Conservation (phyloP, 805 yeast genomes). For the Candida silvatica region DNA sequence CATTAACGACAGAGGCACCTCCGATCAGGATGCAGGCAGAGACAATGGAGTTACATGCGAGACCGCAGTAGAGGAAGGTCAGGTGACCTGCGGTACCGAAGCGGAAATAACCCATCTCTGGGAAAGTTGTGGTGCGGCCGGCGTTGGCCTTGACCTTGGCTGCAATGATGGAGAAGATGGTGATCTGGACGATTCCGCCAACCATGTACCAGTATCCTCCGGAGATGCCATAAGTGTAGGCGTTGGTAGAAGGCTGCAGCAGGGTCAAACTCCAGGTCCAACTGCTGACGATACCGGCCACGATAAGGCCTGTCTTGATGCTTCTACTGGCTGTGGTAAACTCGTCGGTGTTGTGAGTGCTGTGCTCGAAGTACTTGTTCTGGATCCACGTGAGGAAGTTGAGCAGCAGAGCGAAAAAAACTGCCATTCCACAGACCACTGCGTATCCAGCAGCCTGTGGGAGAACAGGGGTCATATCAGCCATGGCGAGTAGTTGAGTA, state of each 20-base stretch:
- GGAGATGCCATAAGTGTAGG: slow-evolving; percentile 33
- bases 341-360: not conserved
- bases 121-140: slow-evolving; percentile 34
- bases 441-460: not conserved
- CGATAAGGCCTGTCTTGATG: slow-evolving; percentile 33
- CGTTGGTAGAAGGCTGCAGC: slow-evolving; percentile 29
- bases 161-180: slow-evolving; percentile 28
- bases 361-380: not conserved
- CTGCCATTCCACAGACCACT: not conserved
- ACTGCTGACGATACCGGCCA: slow-evolving; percentile 34
- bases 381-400: not conserved
- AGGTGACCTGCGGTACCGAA: slow-evolving; percentile 30
- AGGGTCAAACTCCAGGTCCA: slow-evolving; percentile 42
- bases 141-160: slow-evolving; percentile 31
- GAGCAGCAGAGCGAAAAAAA: not conserved
- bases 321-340: slow-evolving; percentile 32
- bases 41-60: slow-evolving; percentile 28
- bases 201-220: slow-evolving; percentile 30
- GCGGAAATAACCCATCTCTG: slow-evolving; percentile 30
- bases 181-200: slow-evolving; percentile 30
- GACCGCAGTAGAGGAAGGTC: slow-evolving; percentile 26
- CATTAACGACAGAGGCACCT: slow-evolving; percentile 34
- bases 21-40: slow-evolving; percentile 28
- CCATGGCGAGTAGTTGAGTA: no score
- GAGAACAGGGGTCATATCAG: not conserved